Conservation (phyloP, 2,329 filamentous ascomycete species). For the Penicillium carneum region DNA sequence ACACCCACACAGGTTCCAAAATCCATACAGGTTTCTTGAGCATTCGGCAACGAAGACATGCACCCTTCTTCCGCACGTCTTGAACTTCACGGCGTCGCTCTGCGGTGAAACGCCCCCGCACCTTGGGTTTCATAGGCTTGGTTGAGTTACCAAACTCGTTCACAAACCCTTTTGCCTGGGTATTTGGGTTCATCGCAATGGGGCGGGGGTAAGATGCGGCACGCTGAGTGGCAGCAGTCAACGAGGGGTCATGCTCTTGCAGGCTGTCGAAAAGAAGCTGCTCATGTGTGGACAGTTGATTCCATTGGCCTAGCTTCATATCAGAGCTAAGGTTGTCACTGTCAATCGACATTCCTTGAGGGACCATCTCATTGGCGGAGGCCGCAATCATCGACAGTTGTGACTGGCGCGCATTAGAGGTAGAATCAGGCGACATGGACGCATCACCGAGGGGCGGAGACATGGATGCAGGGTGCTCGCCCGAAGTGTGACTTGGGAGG, state of each 20-base stretch:
- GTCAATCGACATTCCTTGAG: constrained; percentile 48
- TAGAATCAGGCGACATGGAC: constrained; percentile 47
- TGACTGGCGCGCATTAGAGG: constrained; percentile 50
- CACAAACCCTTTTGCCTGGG: constrained; percentile 50
- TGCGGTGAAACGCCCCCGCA: constrained; percentile 64
- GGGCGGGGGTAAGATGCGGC: constrained; percentile 52
- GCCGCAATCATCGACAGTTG: constrained; percentile 57
- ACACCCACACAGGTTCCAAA: neutral
- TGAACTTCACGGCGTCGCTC: constrained; percentile 65
- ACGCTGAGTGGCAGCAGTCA: constrained; percentile 50
- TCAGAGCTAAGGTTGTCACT: constrained; percentile 42
- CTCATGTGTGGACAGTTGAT: constrained; percentile 49
- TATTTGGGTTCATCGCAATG: constrained; percentile 54
- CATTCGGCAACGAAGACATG: constrained; percentile 69
- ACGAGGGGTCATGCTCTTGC: constrained; percentile 50
- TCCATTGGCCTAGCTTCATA: constrained; percentile 45
- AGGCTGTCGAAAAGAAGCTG: constrained; percentile 51
- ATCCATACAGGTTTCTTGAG: constrained; percentile 64
- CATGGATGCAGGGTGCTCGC: constrained; percentile 44
- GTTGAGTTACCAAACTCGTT: constrained; percentile 51
- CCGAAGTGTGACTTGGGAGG: constrained; percentile 42
- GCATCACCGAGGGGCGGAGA: constrained; percentile 46
- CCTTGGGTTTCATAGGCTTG: constrained; percentile 56
- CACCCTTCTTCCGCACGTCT: constrained; percentile 65
- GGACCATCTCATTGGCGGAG: constrained; percentile 56